Base-by-base conservation (phyloP, 2,329 filamentous ascomycete species). In the Bipolaris bicolor region DNA sequence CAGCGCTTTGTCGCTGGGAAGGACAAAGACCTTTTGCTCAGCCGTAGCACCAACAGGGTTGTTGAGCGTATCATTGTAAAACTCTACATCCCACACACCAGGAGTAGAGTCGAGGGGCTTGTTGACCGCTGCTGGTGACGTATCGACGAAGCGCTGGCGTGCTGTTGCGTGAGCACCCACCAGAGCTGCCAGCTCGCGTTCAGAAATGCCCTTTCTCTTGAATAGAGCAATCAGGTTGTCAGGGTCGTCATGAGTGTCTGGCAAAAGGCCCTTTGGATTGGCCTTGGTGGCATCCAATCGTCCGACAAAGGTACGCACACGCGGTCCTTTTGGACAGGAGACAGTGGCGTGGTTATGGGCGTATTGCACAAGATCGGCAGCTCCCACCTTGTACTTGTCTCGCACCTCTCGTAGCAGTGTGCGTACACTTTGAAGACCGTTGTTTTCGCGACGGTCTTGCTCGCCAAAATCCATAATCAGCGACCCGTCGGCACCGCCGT, bases 311-410 rank as follows among this genome's bases (percentile, higher is more conserved):
- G 79, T 78, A 15, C 77, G 70, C 36, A 85, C 79, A 10, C 78
- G 77, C 3, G 83, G 83, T 0, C 84, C 83, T n/a, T 81, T 74
- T 1, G 83, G 80, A 49, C 83, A 83, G 20, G 78, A 76, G 2
- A 82, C 78, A 3, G 81, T 81, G 3, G 80, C 83, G 39, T 81
- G 46, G 74, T 76, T 70, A 76, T 69, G 67, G 2, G 78, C 81
- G 48, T 84, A 80, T 66, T 84, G 82, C 39, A 84, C 81, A 18
- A 86, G 72, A 68, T 86, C 84, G 16, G 84, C 84, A 61, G 82
- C 81, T 10, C 77, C 74, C n/a, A 84, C 76, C 15, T 75, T 70
- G 57, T 78, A 81, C 53, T 78, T 75, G 18, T 64, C 57, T 50
- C 77, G 78, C 63, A 82, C 77, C 1, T 60, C 56, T 36, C 72